phyloP scores from a whole-genome alignment of 2,329 filamentous ascomycete species.

The Aspergillus quadricinctus region DNA sequence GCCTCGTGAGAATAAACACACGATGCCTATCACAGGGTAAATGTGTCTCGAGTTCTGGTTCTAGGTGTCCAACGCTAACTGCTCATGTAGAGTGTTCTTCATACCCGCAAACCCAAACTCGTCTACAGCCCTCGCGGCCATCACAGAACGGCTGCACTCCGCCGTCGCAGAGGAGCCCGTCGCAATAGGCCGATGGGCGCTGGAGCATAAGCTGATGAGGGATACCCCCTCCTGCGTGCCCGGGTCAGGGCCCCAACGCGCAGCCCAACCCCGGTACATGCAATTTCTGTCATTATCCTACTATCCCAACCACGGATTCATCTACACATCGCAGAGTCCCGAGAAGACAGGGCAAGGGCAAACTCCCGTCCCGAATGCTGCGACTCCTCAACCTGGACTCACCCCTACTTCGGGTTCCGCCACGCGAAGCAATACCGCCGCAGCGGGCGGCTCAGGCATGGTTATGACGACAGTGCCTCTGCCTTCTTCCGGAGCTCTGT shows the following conservation, averaged over 20 bases:
- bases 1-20: background rate
- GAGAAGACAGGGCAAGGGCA: constrained; percentile 6
- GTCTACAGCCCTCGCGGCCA: constrained; percentile 28
- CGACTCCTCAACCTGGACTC: background rate
- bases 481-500: constrained; percentile 30
- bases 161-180: constrained; percentile 32
- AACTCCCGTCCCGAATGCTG: constrained; percentile 8
- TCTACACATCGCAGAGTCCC: constrained; percentile 34
- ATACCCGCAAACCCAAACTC: constrained; percentile 39
- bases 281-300: constrained; percentile 41
- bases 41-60: background rate
- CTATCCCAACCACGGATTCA: constrained; percentile 37
- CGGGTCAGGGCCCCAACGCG: constrained; percentile 27
- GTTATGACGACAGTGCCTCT: constrained; percentile 38
- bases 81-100: constrained; percentile 36
- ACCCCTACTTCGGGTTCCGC: background rate
- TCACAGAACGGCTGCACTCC: constrained; percentile 38
- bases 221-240: constrained; percentile 40
- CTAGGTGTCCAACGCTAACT: constrained; percentile 3
- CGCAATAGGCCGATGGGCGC: constrained; percentile 35
- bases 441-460: constrained; percentile 19
- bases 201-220: constrained; percentile 42
- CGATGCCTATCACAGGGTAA: constrained; percentile 37
- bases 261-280: constrained; percentile 34
- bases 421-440: constrained; percentile 2